Base-by-base conservation (phyloP, 2,329 filamentous ascomycete genomes). In the Colletotrichum tamarilloi region DNA sequence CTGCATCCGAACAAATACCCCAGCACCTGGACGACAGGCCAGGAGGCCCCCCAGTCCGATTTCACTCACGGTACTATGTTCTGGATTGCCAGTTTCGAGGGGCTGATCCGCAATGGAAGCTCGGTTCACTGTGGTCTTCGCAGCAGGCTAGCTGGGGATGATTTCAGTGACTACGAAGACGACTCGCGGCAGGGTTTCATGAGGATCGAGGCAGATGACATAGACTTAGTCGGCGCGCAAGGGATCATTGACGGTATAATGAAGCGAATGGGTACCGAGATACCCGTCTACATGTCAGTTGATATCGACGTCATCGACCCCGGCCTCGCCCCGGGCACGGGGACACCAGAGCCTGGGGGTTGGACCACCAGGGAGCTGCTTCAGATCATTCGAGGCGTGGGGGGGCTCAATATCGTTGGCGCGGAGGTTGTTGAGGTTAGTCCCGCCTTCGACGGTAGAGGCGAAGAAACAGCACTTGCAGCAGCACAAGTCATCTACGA, bases 51-150 rank as follows among this genome's bases (percentile, higher is more conserved):
- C 3, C 3, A 26, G 3, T 26, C 24, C 24, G 24, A 26, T 26
- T 97, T 97, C 85, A 97, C 92, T 79, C 95, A 98, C 82, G 95
- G 95, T 4, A 94, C 91, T 76, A 97, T 97, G 92, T 97, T 97
- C 87, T 96, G 94, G 93, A 89, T 96, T 76, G 95, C 95, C 6
- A 92, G 92, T 60, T 91, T 92, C 35, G 95, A 97, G 81, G 94
- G 94, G 0, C 85, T 98, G 30, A 92, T 97, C 71, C 87, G 90
- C 73, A 95, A 96, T 81, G 85, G 87, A 16, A 92, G 90, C 0
- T 93, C 91, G 26, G 94, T 97, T 6, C 95, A 98, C 81, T 95
- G 94, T 0, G 95, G 95, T 1, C 85, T 97, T 63, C 91, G 95
- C 57, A 97, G 94, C 0, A 88, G 94, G 2, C 86, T 98, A 5